Conservation (phyloP, 2,329 filamentous ascomycete genomes). For the Diaporthe sp. region DNA sequence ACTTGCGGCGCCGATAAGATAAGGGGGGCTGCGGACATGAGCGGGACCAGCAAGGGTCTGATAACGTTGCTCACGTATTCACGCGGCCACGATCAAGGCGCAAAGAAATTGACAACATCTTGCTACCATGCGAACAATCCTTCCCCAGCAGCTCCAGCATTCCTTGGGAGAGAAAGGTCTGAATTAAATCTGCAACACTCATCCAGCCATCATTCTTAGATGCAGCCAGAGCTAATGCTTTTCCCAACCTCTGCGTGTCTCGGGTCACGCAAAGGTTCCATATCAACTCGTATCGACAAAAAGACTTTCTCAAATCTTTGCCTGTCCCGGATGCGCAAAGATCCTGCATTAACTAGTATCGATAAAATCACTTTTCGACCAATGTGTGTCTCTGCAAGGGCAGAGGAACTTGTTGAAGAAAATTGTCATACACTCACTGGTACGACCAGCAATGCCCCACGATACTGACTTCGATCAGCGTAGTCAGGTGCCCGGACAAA, state of each 20-base stretch:
- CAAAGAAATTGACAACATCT: background rate
- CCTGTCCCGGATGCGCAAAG: too few species aligned
- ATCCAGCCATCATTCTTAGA: background rate
- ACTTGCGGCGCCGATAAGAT: constrained; percentile 28
- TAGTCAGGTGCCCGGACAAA: background rate
- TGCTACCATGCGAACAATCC: background rate
- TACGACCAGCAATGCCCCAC: background rate
- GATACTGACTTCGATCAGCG: background rate
- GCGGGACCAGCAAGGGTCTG: background rate
- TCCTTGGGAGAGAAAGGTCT: background rate
- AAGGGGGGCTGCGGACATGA: background rate
- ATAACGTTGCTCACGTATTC: background rate
- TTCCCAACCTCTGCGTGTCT: too few species aligned
- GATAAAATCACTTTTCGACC: too few species aligned
- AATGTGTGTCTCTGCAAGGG: background rate
- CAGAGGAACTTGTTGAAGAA: background rate
- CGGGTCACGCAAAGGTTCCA: too few species aligned
- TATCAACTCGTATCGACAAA: too few species aligned
- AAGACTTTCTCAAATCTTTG: too few species aligned
- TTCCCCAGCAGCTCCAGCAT: background rate
- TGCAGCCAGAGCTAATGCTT: background rate
- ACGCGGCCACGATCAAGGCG: background rate
- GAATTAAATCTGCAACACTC: background rate
- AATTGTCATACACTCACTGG: background rate
- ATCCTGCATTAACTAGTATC: too few species aligned